Evolutionary conservation across 768 basidiomycete species (phyloP), one percentile per base, ranked within the genome.

Genomic region (Gelatoporia subvermispora): DNA sequence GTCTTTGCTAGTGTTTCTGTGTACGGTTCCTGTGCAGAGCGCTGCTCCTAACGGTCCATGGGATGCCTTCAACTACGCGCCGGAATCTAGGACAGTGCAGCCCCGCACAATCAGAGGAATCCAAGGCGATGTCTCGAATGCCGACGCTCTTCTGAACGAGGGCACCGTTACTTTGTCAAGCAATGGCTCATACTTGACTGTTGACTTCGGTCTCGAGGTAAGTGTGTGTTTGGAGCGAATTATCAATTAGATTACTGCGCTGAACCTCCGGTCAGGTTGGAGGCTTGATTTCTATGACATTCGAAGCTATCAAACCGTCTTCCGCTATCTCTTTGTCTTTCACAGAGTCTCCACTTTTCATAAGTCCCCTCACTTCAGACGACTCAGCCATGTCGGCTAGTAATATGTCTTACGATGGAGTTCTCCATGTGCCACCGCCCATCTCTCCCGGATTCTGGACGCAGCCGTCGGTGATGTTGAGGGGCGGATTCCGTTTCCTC

Each of bases 131-230:
- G 68, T 78, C 1, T 43, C 47, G 0, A 61, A 66, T 40, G 57
- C 70, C 1, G 45, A 64, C 7, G 58, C 54, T 2, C 67, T 78
- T 4, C 57, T 76, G 16, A 53, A 55, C 3, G 34, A 25, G 5
- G 73, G 68, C 0, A 61, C 58, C 24, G 71, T 75, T 2, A 76
- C 71, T 1, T 51, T 81, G 16, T 41, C 50, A 5, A 68, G 66
- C 1, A 65, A 66, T 40, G 71, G 70, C 8, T 70, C 75, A 0
- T 81, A 72, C 71, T 48, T 81, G 15, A 70, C 77, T 1, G 62
- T 81, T 43, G 79, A 82, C 58, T 82, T 76, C 53, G 79, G 80
- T 0, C 52, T 70, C 16, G 79, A 81, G 66, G 78, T 77, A 22
- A 31, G 68, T 55, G 9, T 49, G 41, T 17, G 48, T 42, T 10